These are phyloP conservation scores for Leucosporidium yakuticum DNA, from an alignment of 768 basidiomycete species.

Conservation along the genomic window DNA sequence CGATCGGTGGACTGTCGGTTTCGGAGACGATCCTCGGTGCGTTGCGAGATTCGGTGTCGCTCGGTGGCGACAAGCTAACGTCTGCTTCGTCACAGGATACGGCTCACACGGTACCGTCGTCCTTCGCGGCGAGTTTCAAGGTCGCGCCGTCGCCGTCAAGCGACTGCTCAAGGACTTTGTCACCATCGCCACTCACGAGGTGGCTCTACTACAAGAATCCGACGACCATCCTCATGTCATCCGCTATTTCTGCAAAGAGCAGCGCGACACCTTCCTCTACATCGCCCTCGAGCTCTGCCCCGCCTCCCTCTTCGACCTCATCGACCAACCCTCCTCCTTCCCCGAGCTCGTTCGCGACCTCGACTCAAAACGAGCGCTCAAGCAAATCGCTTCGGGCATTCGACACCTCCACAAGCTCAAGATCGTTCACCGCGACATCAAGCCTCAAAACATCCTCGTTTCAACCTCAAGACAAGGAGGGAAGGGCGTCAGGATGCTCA, in stretches of 20 bases:
- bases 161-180: constrained; percentile 92
- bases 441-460: constrained; percentile 94
- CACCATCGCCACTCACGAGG: constrained; percentile 87
- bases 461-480: constrained; percentile 52
- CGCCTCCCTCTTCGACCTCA: constrained; percentile 76
- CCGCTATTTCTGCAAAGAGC: constrained; percentile 95
- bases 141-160: constrained; percentile 96
- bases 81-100: constrained; percentile 54
- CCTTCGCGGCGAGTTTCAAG: constrained; percentile 88
- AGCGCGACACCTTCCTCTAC: constrained; percentile 86
- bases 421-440: constrained; percentile 96
- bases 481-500: constrained; percentile 67
- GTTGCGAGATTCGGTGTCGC: constrained; percentile 10
- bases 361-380: constrained; percentile 79
- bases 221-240: constrained; percentile 99
- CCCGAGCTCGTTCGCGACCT: constrained; percentile 72
- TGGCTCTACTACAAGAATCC: constrained; percentile 86
- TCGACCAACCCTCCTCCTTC: constrained; percentile 66
- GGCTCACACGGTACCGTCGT: constrained; percentile 97
- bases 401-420: constrained; percentile 87
- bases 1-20: constrained; percentile 40
- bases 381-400: constrained; percentile 79
- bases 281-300: constrained; percentile 95
- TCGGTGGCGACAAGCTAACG: not conserved
- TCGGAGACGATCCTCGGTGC: constrained; percentile 46